Percentiles rank a stretch among this genome's conserved stretches.
These are phyloP conservation scores for Bidens hawaiensis DNA, from an alignment of 140 eudicot species.

Conservation along the genomic window DNA sequence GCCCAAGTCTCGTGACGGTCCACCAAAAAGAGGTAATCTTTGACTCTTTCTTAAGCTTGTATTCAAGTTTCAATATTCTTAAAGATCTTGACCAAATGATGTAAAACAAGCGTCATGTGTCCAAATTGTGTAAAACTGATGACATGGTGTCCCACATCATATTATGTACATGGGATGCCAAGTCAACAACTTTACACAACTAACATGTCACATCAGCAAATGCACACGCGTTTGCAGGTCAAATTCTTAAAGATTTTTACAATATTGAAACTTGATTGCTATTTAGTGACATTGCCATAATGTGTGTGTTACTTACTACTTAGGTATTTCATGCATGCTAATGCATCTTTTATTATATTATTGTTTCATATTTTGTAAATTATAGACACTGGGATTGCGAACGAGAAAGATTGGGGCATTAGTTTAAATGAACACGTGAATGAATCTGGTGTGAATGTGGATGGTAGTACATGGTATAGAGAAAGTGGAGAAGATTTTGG, in stretches of 20 bases:
- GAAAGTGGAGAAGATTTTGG: too few species aligned
- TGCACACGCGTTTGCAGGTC: too few species aligned
- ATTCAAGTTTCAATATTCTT: too few species aligned
- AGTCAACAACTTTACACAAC: background rate
- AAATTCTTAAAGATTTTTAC: background rate
- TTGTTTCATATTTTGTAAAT: too few species aligned
- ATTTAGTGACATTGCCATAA: background rate
- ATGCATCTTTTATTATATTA: background rate
- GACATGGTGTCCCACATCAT: background rate
- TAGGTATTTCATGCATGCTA: background rate
- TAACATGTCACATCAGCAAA: background rate
- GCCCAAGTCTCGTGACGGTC: constrained; percentile 86
- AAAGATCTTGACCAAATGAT: background rate
- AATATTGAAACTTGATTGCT: background rate
- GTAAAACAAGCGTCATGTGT: too few species aligned
- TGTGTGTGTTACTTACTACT: background rate
- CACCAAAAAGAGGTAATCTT: constrained; percentile 88
- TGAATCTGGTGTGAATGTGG: too few species aligned
- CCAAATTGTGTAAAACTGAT: too few species aligned
- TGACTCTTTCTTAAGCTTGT: background rate
- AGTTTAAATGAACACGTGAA: too few species aligned
- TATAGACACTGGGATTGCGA: constrained; percentile 90
- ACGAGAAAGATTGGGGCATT: constrained; percentile 94
- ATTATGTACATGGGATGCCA: background rate
- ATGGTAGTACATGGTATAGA: too few species aligned